These are phyloP conservation scores for Apophysomyces elegans DNA, from an alignment of 371 early-diverging fungal species.

Conservation along the genomic window DNA sequence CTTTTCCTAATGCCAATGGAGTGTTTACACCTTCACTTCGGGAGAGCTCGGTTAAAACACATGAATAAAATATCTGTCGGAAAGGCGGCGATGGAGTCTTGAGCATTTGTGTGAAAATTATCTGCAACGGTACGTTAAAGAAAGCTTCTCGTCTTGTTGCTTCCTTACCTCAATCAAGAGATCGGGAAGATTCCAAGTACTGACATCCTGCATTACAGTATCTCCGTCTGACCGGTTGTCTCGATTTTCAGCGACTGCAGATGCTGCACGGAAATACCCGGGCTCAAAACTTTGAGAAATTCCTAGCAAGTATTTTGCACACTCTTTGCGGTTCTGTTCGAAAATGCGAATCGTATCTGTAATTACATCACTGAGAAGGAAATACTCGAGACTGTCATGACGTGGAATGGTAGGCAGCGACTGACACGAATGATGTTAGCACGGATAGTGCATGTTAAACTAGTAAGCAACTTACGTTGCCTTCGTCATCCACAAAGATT, in stretches of 20 bases:
- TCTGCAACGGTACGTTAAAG: slow-evolving; percentile 19
- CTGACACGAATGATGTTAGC: slow-evolving; percentile 2
- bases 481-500: slow-evolving; percentile 53
- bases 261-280: slow-evolving; percentile 56
- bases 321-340: slow-evolving; percentile 83
- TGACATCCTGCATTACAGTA: slow-evolving; percentile 18
- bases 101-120: slow-evolving; percentile 71
- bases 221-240: slow-evolving; percentile 30
- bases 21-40: slow-evolving; percentile 70
- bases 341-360: slow-evolving; percentile 79
- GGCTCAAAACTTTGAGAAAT: slow-evolving; percentile 61
- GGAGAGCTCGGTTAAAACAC: slow-evolving; percentile 83
- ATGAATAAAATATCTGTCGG: slow-evolving; percentile 78
- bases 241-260: slow-evolving; percentile 18
- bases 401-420: slow-evolving; percentile 48
- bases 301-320: slow-evolving; percentile 70
- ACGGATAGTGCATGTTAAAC: background rate
- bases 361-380: slow-evolving; percentile 79
- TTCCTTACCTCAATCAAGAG: slow-evolving; percentile 41
- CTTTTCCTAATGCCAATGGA: slow-evolving; percentile 67
- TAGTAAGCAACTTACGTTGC: slow-evolving; percentile 19
- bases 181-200: slow-evolving; percentile 44
- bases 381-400: slow-evolving; percentile 66
- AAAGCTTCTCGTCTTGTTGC: background rate
- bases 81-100: slow-evolving; percentile 69